Evolutionary conservation across 1,139 yeast genomes (phyloP).

Genomic region (Suhomyces anneliseae): DNA sequence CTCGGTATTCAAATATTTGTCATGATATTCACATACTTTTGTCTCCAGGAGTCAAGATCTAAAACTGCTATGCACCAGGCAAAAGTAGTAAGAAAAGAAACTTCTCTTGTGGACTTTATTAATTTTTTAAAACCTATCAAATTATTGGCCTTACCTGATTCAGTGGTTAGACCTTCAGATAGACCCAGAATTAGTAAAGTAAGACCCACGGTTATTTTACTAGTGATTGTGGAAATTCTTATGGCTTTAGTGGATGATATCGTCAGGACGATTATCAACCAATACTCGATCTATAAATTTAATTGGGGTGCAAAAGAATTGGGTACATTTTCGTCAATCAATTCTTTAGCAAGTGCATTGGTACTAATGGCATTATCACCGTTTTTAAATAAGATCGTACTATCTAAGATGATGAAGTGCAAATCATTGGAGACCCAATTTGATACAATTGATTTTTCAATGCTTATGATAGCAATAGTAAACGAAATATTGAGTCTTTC

Average conservation of each 20-base stretch:
- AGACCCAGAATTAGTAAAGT: conserved; percentile 15
- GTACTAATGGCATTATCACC: conserved; percentile 38
- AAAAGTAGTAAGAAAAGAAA: conserved; percentile 6
- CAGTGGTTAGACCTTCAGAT: conserved; percentile 16
- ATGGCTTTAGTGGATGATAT: conserved; percentile 9
- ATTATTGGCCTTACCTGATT: conserved; percentile 38
- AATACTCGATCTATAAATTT: conserved; percentile 60
- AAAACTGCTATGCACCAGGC: conserved; percentile 42
- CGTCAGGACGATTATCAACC: conserved; percentile 21
- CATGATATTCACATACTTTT: conserved; percentile 31
- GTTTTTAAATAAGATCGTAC: conserved; percentile 26
- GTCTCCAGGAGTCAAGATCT: conserved; percentile 55
- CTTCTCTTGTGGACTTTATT: conserved; percentile 7
- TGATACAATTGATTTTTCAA: conserved; percentile 40
- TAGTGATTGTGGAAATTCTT: conserved; percentile 44
- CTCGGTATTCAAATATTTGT: conserved; percentile 24
- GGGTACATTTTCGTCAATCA: conserved; percentile 57
- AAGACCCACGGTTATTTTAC: conserved; percentile 36
- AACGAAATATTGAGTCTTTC: conserved; percentile 47
- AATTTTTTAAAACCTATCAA: conserved; percentile 50
- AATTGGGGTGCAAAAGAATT: conserved; percentile 59
- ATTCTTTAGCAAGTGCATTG: conserved; percentile 47
- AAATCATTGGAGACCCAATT: conserved; percentile 38
- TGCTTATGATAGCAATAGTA: conserved; percentile 28
- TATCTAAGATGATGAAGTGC: conserved; percentile 28